Conservation (phyloP, 1,284 basidiomycete genomes). For the Agroathelia rolfsii region DNA sequence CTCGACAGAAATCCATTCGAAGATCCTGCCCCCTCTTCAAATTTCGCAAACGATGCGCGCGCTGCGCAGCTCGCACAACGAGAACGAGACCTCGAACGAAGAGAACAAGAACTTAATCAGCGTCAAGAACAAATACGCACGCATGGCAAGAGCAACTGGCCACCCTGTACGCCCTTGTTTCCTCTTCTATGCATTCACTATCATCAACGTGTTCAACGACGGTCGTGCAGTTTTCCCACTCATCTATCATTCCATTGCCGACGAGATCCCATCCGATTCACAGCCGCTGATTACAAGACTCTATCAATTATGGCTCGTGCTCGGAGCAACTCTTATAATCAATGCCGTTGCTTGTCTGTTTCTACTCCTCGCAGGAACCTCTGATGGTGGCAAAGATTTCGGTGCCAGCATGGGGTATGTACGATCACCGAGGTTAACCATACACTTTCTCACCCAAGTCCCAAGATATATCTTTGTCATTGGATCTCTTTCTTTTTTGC, state of each 20-base stretch:
- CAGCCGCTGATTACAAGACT: constrained; percentile 75
- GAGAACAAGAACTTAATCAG: constrained; percentile 66
- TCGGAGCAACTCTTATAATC: constrained; percentile 68
- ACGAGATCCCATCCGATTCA: constrained; percentile 81
- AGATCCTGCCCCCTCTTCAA: constrained; percentile 55
- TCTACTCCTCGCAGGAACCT: constrained; percentile 68
- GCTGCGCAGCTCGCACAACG: constrained; percentile 18
- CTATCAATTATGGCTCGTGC: constrained; percentile 82
- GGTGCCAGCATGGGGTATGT: constrained; percentile 71
- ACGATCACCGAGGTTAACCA: constrained; percentile 11
- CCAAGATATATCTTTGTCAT: constrained; percentile 80
- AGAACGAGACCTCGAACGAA: constrained; percentile 37
- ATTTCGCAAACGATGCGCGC: constrained; percentile 14
- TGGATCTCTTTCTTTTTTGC: constrained; percentile 70
- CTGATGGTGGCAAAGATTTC: constrained; percentile 73
- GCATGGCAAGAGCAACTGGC: constrained; percentile 86
- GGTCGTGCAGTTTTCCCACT: constrained; percentile 72
- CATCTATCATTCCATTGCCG: constrained; percentile 85
- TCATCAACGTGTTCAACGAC: constrained; percentile 13
- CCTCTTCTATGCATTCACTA: constrained; percentile 10
- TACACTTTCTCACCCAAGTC: constrained; percentile 13
- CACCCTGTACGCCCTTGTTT: constrained; percentile 50
- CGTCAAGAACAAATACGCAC: constrained; percentile 65
- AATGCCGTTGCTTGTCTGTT: constrained; percentile 91
- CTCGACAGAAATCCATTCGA: constrained; percentile 79